Evolutionary conservation across 345 rosid genomes (phyloP).

Genomic region (Gossypium mustelinum): DNA sequence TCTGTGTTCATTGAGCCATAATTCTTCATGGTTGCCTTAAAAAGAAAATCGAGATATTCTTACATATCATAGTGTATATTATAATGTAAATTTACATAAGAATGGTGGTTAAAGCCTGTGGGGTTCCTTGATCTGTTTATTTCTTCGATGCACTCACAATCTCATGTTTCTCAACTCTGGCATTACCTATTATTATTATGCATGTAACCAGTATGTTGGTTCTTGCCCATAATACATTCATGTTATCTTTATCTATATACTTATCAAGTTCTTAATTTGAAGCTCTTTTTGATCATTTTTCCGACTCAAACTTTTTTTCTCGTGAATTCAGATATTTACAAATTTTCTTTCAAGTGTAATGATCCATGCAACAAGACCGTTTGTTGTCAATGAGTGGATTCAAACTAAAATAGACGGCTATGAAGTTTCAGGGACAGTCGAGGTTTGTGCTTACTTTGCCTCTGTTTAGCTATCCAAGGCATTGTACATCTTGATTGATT

Average conservation of each 20-base stretch:
- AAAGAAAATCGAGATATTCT: background rate
- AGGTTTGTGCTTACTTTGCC: conserved; percentile 46
- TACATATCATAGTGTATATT: background rate
- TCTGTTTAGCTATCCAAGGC: background rate
- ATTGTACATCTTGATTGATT: conserved; percentile 11
- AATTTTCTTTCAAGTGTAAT: conserved; percentile 89
- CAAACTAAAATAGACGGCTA: conserved; percentile 92
- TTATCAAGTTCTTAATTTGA: background rate
- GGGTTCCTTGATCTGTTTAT: background rate
- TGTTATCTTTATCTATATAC: background rate
- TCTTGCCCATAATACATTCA: conserved; percentile 2
- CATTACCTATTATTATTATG: background rate
- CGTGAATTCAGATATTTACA: conserved; percentile 72
- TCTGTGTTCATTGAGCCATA: background rate
- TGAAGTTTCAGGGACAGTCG: conserved; percentile 98
- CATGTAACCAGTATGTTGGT: background rate
- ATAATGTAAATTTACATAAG: background rate
- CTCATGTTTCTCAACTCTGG: background rate
- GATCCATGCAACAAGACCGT: conserved; percentile 92
- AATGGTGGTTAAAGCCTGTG: background rate
- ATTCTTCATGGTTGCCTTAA: background rate
- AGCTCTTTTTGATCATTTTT: conserved; percentile 4
- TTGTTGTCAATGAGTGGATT: conserved; percentile 87
- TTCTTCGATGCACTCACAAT: conserved; percentile 30
- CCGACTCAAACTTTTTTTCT: background rate